A percentile compares a stretch with the other conserved stretches of the same genome.
Evolutionary conservation across 495 filamentous ascomycete species (phyloP).

Genomic region (Chaetomium fimeti): DNA sequence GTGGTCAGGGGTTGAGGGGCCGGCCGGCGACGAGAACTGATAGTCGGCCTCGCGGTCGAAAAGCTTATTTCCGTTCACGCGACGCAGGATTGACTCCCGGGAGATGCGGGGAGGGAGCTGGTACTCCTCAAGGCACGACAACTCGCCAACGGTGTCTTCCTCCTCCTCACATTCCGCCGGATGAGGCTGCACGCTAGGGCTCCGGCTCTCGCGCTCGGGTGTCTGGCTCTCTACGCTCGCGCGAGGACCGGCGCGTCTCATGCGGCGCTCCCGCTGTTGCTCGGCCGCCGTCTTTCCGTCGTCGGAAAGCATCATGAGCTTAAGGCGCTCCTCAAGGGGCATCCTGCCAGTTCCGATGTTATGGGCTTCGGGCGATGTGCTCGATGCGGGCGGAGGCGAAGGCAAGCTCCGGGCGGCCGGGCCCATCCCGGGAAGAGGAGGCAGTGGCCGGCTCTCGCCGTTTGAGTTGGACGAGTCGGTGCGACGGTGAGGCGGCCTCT

Average conservation of each 20-base stretch:
- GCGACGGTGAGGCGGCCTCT: slow-evolving; percentile 49
- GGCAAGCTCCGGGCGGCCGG: slow-evolving; percentile 52
- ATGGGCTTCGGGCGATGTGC: slow-evolving; percentile 61
- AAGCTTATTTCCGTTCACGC: slow-evolving; percentile 70
- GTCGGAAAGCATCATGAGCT: slow-evolving; percentile 76
- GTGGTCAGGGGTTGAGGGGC: slow-evolving; percentile 54
- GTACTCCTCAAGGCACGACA: slow-evolving; percentile 56
- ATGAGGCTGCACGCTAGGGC: slow-evolving; percentile 39
- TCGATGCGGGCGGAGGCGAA: slow-evolving; percentile 61
- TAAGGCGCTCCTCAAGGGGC: slow-evolving; percentile 77
- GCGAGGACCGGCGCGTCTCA: slow-evolving; percentile 54
- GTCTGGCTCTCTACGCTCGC: slow-evolving; percentile 48
- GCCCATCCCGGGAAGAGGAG: slow-evolving; percentile 62
- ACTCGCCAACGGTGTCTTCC: slow-evolving; percentile 54
- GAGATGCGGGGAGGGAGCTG: slow-evolving; percentile 77
- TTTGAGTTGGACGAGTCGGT: slow-evolving; percentile 69
- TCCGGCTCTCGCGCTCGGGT: slow-evolving; percentile 47
- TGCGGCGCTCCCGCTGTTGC: slow-evolving; percentile 60
- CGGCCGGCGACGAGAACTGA: slow-evolving; percentile 57
- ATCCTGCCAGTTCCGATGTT: slow-evolving; percentile 66
- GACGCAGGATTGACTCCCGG: slow-evolving; percentile 85
- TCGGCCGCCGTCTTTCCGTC: slow-evolving; percentile 54
- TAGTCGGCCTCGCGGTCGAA: slow-evolving; percentile 60
- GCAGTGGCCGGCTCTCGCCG: slow-evolving; percentile 70
- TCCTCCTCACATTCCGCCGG: slow-evolving; percentile 41